Percentiles rank a stretch among this genome's conserved stretches.
These are phyloP conservation scores for Epichloe bromicola DNA, from an alignment of 2,329 filamentous ascomycete genomes.

Conservation along the genomic window DNA sequence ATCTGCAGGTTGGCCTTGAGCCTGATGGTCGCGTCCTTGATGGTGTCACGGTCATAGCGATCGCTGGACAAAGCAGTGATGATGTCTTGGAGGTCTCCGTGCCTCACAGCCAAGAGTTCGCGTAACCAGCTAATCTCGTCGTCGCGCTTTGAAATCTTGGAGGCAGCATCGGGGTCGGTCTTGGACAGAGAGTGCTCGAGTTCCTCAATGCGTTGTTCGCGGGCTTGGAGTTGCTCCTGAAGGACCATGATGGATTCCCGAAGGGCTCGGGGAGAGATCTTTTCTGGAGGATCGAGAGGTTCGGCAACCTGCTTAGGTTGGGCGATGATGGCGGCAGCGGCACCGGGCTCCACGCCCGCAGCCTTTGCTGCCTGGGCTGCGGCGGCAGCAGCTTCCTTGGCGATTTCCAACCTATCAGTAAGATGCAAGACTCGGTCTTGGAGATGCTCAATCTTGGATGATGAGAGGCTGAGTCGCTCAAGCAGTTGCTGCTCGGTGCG, in stretches of 20 bases:
- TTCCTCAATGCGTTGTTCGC: conserved; percentile 78
- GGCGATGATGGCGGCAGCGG: conserved; percentile 10
- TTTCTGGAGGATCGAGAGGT: conserved; percentile 53
- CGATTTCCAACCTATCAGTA: conserved; percentile 82
- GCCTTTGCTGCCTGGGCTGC: conserved; percentile 64
- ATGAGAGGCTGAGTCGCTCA: conserved; percentile 68
- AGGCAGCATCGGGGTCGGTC: conserved; percentile 62
- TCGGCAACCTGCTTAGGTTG: conserved; percentile 16
- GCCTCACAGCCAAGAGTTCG: conserved; percentile 79
- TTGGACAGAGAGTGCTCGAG: conserved; percentile 60
- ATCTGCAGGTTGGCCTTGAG: conserved; percentile 92
- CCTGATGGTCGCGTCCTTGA: conserved; percentile 84
- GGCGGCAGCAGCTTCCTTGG: conserved; percentile 73
- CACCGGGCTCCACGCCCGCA: conserved; percentile 29
- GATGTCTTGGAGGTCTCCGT: conserved; percentile 86
- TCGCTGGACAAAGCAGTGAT: conserved; percentile 66
- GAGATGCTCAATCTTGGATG: conserved; percentile 73
- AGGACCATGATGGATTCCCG: conserved; percentile 93
- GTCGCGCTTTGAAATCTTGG: conserved; percentile 79
- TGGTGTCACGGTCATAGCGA: conserved; percentile 60
- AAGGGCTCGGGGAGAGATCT: conserved; percentile 85
- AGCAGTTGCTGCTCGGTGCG: conserved; percentile 66
- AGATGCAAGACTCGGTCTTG: conserved; percentile 75
- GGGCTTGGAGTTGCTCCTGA: conserved; percentile 91
- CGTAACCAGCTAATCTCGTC: conserved; percentile 92